These are phyloP conservation scores for Mycosphaerella arachidis DNA, from an alignment of 2,329 filamentous ascomycete species.

Conservation along the genomic window DNA sequence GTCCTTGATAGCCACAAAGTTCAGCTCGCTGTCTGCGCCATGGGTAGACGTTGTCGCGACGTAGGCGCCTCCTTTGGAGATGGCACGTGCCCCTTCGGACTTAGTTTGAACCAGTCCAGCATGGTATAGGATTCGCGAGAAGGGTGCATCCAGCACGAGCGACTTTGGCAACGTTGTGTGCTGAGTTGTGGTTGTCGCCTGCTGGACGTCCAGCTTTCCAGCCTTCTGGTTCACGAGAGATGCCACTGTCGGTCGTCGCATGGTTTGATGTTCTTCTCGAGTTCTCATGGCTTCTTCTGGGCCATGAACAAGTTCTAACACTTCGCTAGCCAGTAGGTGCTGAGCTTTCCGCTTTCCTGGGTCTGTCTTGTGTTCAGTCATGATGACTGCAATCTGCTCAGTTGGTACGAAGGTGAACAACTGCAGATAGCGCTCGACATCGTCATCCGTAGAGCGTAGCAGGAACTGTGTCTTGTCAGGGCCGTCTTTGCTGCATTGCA, in stretches of 20 bases:
- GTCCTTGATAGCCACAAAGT: constrained; percentile 59
- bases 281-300: constrained; percentile 58
- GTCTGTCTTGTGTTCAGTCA: constrained; percentile 63
- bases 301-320: constrained; percentile 76
- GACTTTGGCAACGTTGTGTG: constrained; percentile 27
- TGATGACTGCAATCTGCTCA: constrained; percentile 60
- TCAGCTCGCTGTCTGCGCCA: constrained; percentile 45
- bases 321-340: constrained; percentile 75
- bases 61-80: constrained; percentile 33
- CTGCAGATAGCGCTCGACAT: constrained; percentile 76
- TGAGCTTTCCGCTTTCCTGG: constrained; percentile 74
- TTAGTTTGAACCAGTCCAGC: constrained; percentile 31
- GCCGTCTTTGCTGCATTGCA: neutral
- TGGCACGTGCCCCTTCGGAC: constrained; percentile 28
- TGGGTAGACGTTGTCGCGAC: constrained; percentile 33
- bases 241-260: constrained; percentile 31
- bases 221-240: constrained; percentile 9
- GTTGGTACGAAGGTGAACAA: constrained; percentile 85
- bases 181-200: constrained; percentile 18
- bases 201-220: neutral
- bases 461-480: constrained; percentile 60
- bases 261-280: constrained; percentile 51
- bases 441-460: constrained; percentile 71
- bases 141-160: constrained; percentile 24
- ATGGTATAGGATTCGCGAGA: constrained; percentile 30